phyloP scores from a whole-genome alignment of 148 eudicot genomes.

The Drosera capensis region DNA sequence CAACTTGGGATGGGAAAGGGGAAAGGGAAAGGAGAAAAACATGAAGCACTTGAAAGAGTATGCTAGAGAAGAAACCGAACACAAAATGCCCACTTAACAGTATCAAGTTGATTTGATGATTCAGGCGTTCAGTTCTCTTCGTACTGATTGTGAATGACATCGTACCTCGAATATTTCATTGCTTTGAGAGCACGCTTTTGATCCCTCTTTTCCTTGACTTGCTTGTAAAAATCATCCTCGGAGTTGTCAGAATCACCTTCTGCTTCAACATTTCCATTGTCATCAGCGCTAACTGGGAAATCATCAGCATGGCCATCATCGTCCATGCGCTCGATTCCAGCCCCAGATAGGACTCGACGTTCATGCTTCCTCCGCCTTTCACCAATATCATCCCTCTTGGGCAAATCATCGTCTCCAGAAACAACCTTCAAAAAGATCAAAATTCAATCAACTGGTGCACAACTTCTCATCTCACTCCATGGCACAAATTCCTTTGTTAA shows the following conservation, averaged over 20 bases:
- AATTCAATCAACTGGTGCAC: not conserved
- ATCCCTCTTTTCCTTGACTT: constrained; percentile 26
- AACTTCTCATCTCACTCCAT: not conserved
- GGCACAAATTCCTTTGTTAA: too few relatives aligned
- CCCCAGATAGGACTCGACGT: constrained; percentile 48
- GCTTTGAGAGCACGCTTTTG: constrained; percentile 41
- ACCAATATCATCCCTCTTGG: constrained; percentile 75
- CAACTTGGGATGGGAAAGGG: too few relatives aligned
- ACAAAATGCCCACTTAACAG: too few relatives aligned
- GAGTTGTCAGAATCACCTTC: constrained; percentile 20
- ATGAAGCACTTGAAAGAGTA: too few relatives aligned
- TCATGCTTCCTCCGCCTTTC: constrained; percentile 81
- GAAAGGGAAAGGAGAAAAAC: too few relatives aligned
- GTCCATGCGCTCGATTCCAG: constrained; percentile 35
- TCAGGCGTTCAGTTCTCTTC: too few relatives aligned
- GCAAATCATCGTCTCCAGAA: constrained; percentile 87
- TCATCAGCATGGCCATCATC: constrained; percentile 22
- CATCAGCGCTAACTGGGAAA: constrained; percentile 13
- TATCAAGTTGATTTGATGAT: too few relatives aligned
- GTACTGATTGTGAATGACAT: too few relatives aligned
- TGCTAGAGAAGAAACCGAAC: too few relatives aligned
- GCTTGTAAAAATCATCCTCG: constrained; percentile 42
- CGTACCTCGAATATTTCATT: constrained; percentile 43
- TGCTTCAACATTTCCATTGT: constrained; percentile 15
- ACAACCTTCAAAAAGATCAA: constrained; percentile 22